Base-by-base conservation (phyloP, 345 rosid genomes). In the Erodium maritimum region DNA sequence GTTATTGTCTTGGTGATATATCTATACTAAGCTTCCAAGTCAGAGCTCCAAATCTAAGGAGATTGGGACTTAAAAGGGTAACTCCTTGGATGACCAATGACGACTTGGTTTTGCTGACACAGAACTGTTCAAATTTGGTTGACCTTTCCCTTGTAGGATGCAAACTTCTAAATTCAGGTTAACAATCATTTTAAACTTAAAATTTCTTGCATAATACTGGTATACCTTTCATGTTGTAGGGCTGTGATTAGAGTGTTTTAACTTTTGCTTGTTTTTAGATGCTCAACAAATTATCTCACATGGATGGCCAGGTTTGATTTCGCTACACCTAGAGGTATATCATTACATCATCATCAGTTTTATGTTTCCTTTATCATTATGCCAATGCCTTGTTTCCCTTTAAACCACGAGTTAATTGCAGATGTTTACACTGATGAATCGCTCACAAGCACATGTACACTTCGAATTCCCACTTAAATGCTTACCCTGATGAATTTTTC, bases 221-320 rank as follows among this genome's bases (percentile, higher is more conserved):
- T 34, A n/a, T 16, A 55, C 14, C 52, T 52, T 60, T 45, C 42
- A 60, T 21, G 54, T 5, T 2, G 8, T 60, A 23, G 55, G 14
- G n/a, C 20, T 22, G 17, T 56, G 22, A 48, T 17, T 21, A 19
- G 50, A 57, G 56, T 56, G 50, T 56, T 67, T 55, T 54, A 59
- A 54, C 19, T 52, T 16, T 56, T 63, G 66, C 66, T 14, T 33
- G 20, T 56, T 55, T 51, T 57, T 77, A 89, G 91, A 75, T 65
- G 69, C 86, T 59, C 80, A 75, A 69, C 71, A 61, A 56, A 72
- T 86, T 58, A 82, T 89, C 70, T 82, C 91, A 52, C 20, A 50
- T 21, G 86, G 87, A 69, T 89, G 96, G 96, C 86, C 85, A 0
- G 91, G 96, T 60, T 67, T 89, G 80, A 71, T 66, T 54, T 71